Conservation (phyloP, 306 rosid species). For the Trifolium pratense region DNA sequence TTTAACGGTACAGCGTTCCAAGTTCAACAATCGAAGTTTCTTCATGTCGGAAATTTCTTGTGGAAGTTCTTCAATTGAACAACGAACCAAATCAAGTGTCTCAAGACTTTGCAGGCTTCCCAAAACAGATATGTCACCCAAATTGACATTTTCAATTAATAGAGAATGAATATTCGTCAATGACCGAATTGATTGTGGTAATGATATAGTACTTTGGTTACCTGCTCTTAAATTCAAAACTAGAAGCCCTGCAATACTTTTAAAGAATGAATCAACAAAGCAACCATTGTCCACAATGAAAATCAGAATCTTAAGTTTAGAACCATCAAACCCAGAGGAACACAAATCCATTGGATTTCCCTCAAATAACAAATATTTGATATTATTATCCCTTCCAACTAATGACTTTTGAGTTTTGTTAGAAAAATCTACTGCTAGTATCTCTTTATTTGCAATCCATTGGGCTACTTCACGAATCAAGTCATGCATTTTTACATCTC, state of each 20-base stretch:
- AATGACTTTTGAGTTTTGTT: neutral
- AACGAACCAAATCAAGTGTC: neutral
- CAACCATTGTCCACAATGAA: fast-evolving
- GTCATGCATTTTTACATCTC: constrained; percentile 24
- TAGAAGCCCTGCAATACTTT: neutral
- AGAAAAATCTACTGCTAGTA: neutral
- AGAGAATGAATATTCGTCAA: constrained; percentile 2
- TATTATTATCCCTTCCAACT: neutral
- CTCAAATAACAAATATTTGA: neutral
- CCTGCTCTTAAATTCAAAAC: neutral
- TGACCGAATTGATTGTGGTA: neutral
- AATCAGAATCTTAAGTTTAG: constrained; percentile 19
- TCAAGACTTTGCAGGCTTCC: constrained; percentile 15
- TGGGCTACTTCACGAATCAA: constrained; percentile 23
- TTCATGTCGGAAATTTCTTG: fast-evolving
- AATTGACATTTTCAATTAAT: fast-evolving
- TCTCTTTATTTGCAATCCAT: neutral
- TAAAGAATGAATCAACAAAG: neutral
- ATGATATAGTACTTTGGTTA: neutral
- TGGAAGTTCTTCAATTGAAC: neutral
- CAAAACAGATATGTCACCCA: constrained; percentile 29
- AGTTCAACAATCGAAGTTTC: constrained; percentile 23
- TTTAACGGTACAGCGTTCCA: fast-evolving
- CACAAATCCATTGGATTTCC: neutral
- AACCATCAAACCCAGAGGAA: neutral